These are phyloP conservation scores for Schizosaccharomyces osmophilus DNA, from an alignment of 805 yeast genomes.

Conservation along the genomic window DNA sequence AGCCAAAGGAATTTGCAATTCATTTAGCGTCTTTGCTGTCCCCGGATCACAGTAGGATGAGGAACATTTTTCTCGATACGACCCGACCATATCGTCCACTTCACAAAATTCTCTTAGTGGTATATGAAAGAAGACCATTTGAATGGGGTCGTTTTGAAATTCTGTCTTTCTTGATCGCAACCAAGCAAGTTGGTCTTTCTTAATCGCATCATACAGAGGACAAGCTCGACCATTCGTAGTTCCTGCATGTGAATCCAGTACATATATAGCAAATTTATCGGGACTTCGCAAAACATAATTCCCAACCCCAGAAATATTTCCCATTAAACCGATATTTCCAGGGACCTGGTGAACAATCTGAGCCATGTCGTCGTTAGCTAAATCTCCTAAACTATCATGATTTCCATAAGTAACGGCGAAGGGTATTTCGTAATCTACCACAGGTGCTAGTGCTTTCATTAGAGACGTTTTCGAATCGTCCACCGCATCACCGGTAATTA, in stretches of 20 bases:
- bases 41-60: slow-evolving; percentile 54
- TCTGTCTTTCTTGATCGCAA: slow-evolving; percentile 17
- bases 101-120: slow-evolving; percentile 70
- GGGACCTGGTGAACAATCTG: slow-evolving; percentile 35
- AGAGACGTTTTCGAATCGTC: slow-evolving; percentile 67
- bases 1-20: slow-evolving; percentile 48
- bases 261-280: slow-evolving; percentile 37
- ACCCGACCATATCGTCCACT: slow-evolving; percentile 27
- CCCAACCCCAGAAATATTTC: slow-evolving; percentile 54
- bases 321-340: slow-evolving; percentile 40
- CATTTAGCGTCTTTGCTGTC: slow-evolving; percentile 30
- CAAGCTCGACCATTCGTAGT: slow-evolving; percentile 29
- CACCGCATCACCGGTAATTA: slow-evolving; percentile 52
- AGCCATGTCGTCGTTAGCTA: slow-evolving; percentile 38
- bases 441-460: slow-evolving; percentile 51
- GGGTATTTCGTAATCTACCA: slow-evolving; percentile 45
- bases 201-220: slow-evolving; percentile 66
- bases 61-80: slow-evolving; percentile 44
- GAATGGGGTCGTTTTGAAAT: slow-evolving; percentile 13
- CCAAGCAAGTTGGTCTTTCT: slow-evolving; percentile 40
- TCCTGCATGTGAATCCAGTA: slow-evolving; percentile 66
- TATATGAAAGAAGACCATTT: slow-evolving; percentile 83
- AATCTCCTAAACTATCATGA: slow-evolving; percentile 74
- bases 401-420: slow-evolving; percentile 75
- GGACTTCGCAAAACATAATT: slow-evolving; percentile 33